Base-by-base conservation (phyloP, 2,329 filamentous ascomycete species). In the Aspergillus candidus region DNA sequence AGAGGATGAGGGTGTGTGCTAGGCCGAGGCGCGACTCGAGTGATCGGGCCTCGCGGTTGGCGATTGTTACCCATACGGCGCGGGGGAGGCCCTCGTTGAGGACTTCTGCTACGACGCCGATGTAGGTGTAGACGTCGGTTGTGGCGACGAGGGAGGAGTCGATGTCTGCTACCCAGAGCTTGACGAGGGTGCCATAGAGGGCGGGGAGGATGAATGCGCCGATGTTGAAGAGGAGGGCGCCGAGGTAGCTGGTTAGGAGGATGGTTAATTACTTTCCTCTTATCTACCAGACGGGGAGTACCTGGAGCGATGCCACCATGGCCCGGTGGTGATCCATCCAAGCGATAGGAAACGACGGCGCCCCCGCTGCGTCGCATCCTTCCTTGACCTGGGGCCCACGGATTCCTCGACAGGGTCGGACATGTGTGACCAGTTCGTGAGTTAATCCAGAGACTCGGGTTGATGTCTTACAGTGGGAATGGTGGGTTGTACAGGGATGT, bases 51-150 rank as follows among this genome's bases (percentile, higher is more conserved):
- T 76, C 64, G 22, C 73, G 74, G 61, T 88, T 81, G 6, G 81
- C 83, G 44, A 88, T 86, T 44, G 85, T 74, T 5, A 82, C 70
- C 78, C 80, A 88, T 0, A 82, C 74, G 0, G 82, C 79, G 15
- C 83, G 73, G 0, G 83, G 83, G 0, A 88, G 75, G 0, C 84
- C 83, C 59, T 88, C 84, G 51, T 88, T 88, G 12, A 88, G 62
- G 0, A 86, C 82, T 57, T 88, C 80, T 1, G 76, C 77, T 0
- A 86, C 71, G 0, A 80, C 75, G 14, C 76, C 73, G 47, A 88
- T 84, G 60, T 88, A 88, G 0, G 81, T 86, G 61, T 84, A 86
- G 0, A 75, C 69, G 46, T 85, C 80, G 0, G 79, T 84, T 0
- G 79, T 83, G 13, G 76, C 79, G 1, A 85, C 78, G 49, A 78